Evolutionary conservation across 75 land plant genomes (phyloP).

Genomic region (Chamaecyparis obtusa): DNA sequence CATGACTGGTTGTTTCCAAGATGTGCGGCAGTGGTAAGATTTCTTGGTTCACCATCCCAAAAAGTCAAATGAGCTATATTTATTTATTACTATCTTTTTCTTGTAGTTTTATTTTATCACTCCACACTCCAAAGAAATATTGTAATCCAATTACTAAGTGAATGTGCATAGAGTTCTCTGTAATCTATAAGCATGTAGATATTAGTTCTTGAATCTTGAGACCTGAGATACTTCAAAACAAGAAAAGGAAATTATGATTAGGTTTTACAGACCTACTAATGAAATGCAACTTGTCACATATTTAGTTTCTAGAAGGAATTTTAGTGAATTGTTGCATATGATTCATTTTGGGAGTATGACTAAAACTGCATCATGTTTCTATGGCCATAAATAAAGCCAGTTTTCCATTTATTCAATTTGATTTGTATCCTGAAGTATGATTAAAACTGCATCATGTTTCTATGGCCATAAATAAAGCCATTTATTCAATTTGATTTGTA

Average conservation of each 20-base stretch:
- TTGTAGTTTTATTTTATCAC: background rate
- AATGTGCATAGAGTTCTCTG: background rate
- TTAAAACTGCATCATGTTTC: background rate
- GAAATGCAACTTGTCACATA: background rate
- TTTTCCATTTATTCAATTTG: background rate
- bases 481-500: background rate
- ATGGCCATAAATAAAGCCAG: background rate
- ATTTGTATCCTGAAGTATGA: background rate
- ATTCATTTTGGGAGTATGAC: background rate
- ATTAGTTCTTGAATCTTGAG: background rate
- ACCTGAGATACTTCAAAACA: background rate
- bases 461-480: background rate
- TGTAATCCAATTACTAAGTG: background rate
- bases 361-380: background rate
- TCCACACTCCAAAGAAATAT: no score
- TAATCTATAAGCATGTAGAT: background rate
- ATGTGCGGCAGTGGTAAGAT: conserved; percentile 90
- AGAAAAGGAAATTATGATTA: background rate
- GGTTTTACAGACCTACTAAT: background rate
- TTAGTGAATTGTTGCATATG: background rate
- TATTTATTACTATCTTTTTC: background rate
- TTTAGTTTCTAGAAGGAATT: background rate
- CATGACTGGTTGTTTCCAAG: conserved; percentile 94
- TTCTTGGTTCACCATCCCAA: background rate
- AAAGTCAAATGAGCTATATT: background rate